Evolutionary conservation across 1,284 basidiomycete genomes (phyloP).

Genomic region (Sutorius eximius): DNA sequence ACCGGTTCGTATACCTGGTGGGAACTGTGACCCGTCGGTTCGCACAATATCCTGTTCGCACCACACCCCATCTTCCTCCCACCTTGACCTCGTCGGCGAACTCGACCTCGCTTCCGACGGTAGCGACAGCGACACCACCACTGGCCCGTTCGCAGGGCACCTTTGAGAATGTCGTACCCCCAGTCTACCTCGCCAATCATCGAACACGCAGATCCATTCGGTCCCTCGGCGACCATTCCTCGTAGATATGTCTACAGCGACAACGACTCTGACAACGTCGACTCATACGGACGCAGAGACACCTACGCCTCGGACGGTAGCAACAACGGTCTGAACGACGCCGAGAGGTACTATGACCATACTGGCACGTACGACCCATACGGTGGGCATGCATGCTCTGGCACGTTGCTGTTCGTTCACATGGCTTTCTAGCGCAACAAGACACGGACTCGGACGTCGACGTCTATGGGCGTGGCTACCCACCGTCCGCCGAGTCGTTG

Average conservation of each 20-base stretch:
- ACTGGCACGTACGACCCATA: conserved; percentile 64
- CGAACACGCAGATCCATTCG: conserved; percentile 56
- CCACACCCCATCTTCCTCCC: conserved; percentile 9
- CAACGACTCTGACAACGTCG: conserved; percentile 71
- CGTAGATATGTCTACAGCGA: conserved; percentile 74
- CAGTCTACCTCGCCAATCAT: conserved; percentile 33
- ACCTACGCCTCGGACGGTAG: conserved; percentile 73
- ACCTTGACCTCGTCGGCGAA: conserved; percentile 6
- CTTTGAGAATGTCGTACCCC: conserved; percentile 31
- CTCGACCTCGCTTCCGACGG: conserved; percentile 1
- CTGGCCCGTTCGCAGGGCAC: conserved; percentile 16
- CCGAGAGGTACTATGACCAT: conserved; percentile 61
- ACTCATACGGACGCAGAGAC: conserved; percentile 57
- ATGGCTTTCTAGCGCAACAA: conserved; percentile 46
- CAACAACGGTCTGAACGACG: conserved; percentile 53
- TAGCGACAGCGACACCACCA: conserved; percentile 16
- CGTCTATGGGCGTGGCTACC: conserved; percentile 64
- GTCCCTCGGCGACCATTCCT: conserved; percentile 40
- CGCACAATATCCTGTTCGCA: conserved; percentile 23
- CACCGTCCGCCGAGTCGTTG: conserved; percentile 72
- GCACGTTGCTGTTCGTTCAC: conserved; percentile 10
- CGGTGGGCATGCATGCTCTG: conserved; percentile 38
- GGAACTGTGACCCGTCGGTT: conserved; percentile 22
- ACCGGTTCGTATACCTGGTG: conserved; percentile 28
- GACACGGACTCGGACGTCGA: conserved; percentile 80